phyloP scores from a whole-genome alignment of 2,329 filamentous ascomycete genomes.

The Colletotrichum viniferum region DNA sequence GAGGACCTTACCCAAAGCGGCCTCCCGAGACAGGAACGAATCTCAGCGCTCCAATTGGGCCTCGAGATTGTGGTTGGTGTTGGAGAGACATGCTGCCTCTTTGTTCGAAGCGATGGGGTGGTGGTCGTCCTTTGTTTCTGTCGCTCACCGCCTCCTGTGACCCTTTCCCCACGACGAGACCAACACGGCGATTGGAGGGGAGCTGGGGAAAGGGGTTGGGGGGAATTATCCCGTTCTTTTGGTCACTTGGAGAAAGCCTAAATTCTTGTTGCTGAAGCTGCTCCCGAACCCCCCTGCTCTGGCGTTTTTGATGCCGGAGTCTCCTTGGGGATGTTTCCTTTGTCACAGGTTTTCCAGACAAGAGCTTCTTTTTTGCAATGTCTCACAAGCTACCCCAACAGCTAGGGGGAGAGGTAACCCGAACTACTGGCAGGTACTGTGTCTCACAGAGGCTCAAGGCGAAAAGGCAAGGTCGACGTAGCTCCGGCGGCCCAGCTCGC shows the following conservation, averaged over 20 bases:
- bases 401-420: neutral
- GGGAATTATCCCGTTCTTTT: neutral
- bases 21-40: conserved; percentile 3
- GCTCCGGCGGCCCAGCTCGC: neutral
- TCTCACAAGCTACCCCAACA: neutral
- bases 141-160: neutral
- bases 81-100: neutral
- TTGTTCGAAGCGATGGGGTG: neutral
- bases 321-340: neutral
- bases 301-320: neutral
- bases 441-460: neutral
- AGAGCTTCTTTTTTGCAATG: neutral
- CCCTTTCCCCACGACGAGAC: neutral
- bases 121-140: neutral
- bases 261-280: neutral
- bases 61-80: neutral
- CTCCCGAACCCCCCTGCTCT: neutral
- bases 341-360: neutral
- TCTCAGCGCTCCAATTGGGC: neutral
- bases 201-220: neutral
- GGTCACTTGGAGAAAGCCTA: neutral
- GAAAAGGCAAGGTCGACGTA: neutral
- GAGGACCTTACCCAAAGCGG: neutral
- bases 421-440: neutral
- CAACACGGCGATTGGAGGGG: neutral